These are phyloP conservation scores for Papiliotrema nemorosa DNA, from an alignment of 1,284 basidiomycete genomes.

Conservation along the genomic window DNA sequence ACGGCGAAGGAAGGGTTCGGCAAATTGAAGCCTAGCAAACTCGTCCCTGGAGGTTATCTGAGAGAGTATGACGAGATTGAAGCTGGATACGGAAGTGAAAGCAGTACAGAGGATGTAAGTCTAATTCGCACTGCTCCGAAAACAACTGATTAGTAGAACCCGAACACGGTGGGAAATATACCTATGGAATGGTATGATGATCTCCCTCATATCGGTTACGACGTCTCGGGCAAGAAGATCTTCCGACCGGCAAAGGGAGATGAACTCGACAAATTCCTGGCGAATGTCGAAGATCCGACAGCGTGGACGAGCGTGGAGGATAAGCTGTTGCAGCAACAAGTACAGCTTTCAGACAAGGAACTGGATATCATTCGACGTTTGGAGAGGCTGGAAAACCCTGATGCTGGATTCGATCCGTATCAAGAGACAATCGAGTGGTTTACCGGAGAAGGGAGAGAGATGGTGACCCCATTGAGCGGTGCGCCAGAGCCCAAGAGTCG, in stretches of 20 bases:
- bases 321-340: constrained; percentile 80
- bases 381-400: constrained; percentile 87
- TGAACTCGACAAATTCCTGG: constrained; percentile 94
- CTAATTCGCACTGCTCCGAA: too few relatives aligned
- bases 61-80: constrained; percentile 91
- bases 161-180: constrained; percentile 91
- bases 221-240: constrained; percentile 91
- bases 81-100: constrained; percentile 94
- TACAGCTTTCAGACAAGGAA: constrained; percentile 83
- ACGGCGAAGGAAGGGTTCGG: constrained; percentile 45
- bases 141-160: constrained; percentile 59
- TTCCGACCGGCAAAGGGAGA: constrained; percentile 92
- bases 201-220: constrained; percentile 97
- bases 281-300: constrained; percentile 86
- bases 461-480: constrained; percentile 84
- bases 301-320: constrained; percentile 95
- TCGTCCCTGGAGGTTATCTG: constrained; percentile 79
- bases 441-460: constrained; percentile 90
- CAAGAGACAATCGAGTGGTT: constrained; percentile 95
- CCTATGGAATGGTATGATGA: constrained; percentile 99
- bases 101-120: constrained; percentile 91
- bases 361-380: constrained; percentile 91
- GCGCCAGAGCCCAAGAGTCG: constrained; percentile 94
- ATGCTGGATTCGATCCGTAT: constrained; percentile 84
- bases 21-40: constrained; percentile 36